Base-by-base conservation (phyloP, 345 rosid species). In the Eucalyptus polyanthemos region DNA sequence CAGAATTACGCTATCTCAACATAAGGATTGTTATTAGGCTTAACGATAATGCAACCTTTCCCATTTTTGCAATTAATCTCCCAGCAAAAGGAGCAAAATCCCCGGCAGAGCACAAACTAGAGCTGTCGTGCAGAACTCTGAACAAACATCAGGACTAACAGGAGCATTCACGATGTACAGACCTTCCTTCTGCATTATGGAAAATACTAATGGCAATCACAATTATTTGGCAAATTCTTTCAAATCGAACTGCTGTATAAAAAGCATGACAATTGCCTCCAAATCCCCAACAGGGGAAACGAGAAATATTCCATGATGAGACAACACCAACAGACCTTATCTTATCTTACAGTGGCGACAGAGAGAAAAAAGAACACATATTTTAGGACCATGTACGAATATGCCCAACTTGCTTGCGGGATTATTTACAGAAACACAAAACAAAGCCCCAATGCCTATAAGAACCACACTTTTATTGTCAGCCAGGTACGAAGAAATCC, bases 401-500 rank as follows among this genome's bases (percentile, higher is more conserved):
- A 72, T 72, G 81, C 27, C 25, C 25, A 37, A 72, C 81, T 72
- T 72, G 81, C 81, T 72, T 9, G 44, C 81, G 3, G 81, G 81
- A 72, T 72, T 72, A 72, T 72, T 72, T 72, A 72, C 81, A 72
- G 81, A 19, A 72, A 72, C 81, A 72, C 45, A 72, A 37, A 34
- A 34, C 45, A 72, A 37, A 72, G 44, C 81, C 14, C 44, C 9
- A 24, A 72, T 72, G 14, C 81, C 81, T 34, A 17, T 34, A 19
- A 72, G 81, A 72, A 72, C 24, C 25, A 10, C 24, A 6, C 25
- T 86, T 49, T 21, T 7, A 88, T 53, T 15, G 87, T 93, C 90
- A 97, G 54, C 99, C 99, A 45, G 99, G 94, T 37, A 95, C 96
- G 86, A 92, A 96, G 92, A 93, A 96, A 92, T 97, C 99, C 99